Percentiles rank a stretch among this genome's conserved stretches.
phyloP scores from a whole-genome alignment of 352 stramenopile genomes.

The Thraustochytrium sp. region DNA sequence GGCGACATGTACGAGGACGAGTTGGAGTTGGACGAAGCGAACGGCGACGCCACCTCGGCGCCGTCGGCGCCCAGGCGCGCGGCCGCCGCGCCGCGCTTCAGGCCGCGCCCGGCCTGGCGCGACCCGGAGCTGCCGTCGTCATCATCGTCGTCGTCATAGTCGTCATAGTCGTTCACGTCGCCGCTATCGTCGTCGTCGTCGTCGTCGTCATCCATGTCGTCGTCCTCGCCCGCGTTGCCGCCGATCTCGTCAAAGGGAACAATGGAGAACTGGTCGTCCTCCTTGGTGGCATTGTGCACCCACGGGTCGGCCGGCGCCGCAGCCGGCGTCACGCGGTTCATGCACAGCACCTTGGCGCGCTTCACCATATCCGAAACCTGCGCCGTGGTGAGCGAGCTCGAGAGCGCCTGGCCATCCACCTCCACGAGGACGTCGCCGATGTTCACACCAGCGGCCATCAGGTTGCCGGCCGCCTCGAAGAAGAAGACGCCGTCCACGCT shows the following conservation, averaged over 20 bases:
- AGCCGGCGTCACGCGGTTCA: slow-evolving; percentile 3
- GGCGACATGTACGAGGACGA: not conserved
- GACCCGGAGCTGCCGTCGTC: not conserved
- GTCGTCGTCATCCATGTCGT: not conserved
- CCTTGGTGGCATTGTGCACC: not conserved
- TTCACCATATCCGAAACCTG: not conserved
- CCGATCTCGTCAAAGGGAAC: not conserved
- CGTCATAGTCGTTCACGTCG: not conserved
- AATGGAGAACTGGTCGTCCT: not conserved
- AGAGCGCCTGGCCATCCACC: not conserved
- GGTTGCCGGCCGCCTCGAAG: slow-evolving; percentile 12
- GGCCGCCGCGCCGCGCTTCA: not conserved
- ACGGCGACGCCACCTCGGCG: not conserved
- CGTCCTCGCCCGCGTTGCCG: not conserved
- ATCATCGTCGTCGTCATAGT: not conserved
- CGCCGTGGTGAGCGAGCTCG: not conserved
- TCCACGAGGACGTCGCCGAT: slow-evolving; percentile 26
- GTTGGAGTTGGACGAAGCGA: not conserved
- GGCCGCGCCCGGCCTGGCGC: not conserved
- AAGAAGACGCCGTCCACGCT: slow-evolving; percentile 31
- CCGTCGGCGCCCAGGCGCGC: not conserved
- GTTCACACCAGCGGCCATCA: not conserved
- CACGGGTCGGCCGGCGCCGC: not conserved
- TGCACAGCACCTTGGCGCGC: not conserved
- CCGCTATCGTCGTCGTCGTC: not conserved